Conservation (phyloP, 345 rosid genomes). For the Nasturtium officinale region DNA sequence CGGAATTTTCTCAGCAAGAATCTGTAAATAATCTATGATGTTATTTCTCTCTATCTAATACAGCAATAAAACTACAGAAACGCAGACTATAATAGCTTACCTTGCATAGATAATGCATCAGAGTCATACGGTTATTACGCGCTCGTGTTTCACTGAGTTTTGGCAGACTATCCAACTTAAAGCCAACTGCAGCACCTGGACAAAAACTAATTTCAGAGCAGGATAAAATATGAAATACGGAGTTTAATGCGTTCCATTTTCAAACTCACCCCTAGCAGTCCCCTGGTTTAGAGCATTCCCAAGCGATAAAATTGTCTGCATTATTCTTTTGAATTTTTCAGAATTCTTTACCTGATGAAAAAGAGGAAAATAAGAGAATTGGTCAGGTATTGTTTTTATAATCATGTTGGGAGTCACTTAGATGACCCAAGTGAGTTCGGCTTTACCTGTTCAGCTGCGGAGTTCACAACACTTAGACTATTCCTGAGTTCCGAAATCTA, state of each 20-base stretch:
- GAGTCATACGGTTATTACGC: slow-evolving; percentile 84
- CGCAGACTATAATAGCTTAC: slow-evolving; percentile 43
- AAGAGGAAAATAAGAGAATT: slow-evolving; percentile 9
- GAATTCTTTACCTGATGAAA: slow-evolving; percentile 45
- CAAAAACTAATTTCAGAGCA: slow-evolving; percentile 26
- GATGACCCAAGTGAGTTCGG: background rate
- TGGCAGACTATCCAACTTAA: slow-evolving; percentile 90
- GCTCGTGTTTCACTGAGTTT: slow-evolving; percentile 93
- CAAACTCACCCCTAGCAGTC: slow-evolving; percentile 88
- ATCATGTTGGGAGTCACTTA: slow-evolving; percentile 15
- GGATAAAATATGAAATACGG: slow-evolving; percentile 16
- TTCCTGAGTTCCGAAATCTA: slow-evolving; percentile 82
- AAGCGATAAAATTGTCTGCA: slow-evolving; percentile 91
- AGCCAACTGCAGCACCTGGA: slow-evolving; percentile 87
- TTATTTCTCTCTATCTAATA: slow-evolving; percentile 4
- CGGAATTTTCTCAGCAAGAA: slow-evolving; percentile 84
- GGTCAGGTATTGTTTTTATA: background rate
- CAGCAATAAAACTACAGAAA: slow-evolving; percentile 15
- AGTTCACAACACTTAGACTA: slow-evolving; percentile 71
- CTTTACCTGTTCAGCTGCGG: slow-evolving; percentile 81
- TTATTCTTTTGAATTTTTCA: slow-evolving; percentile 76
- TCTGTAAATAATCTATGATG: slow-evolving; percentile 52
- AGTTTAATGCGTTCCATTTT: background rate
- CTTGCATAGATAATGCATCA: slow-evolving; percentile 98
- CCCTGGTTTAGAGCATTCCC: slow-evolving; percentile 98